A percentile compares a stretch with the other conserved stretches of the same genome.
These are phyloP conservation scores for Capillidium heterosporum DNA, from an alignment of 371 early-diverging fungal species.

Conservation along the genomic window DNA sequence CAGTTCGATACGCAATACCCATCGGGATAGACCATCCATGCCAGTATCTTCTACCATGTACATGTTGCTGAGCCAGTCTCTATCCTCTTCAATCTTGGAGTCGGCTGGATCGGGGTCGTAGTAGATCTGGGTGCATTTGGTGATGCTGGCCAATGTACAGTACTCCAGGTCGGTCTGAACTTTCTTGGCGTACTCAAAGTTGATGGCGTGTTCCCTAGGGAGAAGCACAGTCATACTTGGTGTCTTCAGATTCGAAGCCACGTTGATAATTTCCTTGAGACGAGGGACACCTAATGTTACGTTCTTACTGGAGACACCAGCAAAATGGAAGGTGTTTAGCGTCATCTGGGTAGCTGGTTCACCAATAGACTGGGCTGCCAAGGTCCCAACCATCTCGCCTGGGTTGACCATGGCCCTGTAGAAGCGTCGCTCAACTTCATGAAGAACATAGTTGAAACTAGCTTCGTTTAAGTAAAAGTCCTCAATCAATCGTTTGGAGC, in stretches of 20 bases:
- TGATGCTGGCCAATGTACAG: slow-evolving; percentile 74
- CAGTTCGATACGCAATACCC: slow-evolving; percentile 89
- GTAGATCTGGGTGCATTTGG: slow-evolving; percentile 76
- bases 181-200: slow-evolving; percentile 75
- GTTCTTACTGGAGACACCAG: slow-evolving; percentile 96
- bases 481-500: slow-evolving; percentile 73
- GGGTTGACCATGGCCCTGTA: slow-evolving; percentile 80
- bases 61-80: slow-evolving; percentile 76
- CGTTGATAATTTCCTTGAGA: slow-evolving; percentile 99
- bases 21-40: slow-evolving; percentile 53
- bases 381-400: slow-evolving; percentile 99
- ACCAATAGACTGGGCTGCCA: slow-evolving; percentile 99
- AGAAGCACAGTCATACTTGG: slow-evolving; percentile 85
- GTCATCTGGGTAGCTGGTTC: slow-evolving; percentile 99
- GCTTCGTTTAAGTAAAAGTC: slow-evolving; percentile 70
- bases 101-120: slow-evolving; percentile 91
- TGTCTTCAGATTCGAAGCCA: slow-evolving; percentile 94
- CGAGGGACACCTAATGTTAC: slow-evolving; percentile 99
- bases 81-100: slow-evolving; percentile 82
- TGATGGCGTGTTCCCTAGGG: slow-evolving; percentile 47
- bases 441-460: slow-evolving; percentile 90
- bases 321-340: slow-evolving; percentile 98
- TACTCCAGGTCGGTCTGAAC: slow-evolving; percentile 86
- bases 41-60: slow-evolving; percentile 28
- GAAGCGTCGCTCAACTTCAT: slow-evolving; percentile 84